Evolutionary conservation across 495 filamentous ascomycete genomes (phyloP).

Genomic region (Beverwykella pulmonaria): DNA sequence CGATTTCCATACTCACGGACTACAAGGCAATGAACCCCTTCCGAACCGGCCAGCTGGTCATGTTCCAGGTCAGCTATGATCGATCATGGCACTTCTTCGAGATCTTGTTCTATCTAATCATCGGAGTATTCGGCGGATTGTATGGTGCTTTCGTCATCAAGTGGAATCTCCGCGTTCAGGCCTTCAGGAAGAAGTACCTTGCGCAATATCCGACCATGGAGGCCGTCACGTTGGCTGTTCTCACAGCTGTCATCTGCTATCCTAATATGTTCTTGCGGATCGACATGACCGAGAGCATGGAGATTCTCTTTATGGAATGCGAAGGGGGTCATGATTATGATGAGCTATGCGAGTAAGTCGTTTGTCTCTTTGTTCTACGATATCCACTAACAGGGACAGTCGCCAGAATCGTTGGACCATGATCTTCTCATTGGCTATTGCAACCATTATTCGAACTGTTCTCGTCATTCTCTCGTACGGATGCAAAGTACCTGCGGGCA

Average conservation of each 20-base stretch:
- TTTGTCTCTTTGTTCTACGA: not conserved
- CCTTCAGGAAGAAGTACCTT: conserved; percentile 94
- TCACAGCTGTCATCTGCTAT: conserved; percentile 89
- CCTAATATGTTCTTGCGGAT: conserved; percentile 95
- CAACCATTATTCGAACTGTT: conserved; percentile 77
- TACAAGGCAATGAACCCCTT: conserved; percentile 89
- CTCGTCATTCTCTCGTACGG: conserved; percentile 97
- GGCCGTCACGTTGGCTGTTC: conserved; percentile 76
- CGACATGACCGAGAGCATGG: conserved; percentile 99
- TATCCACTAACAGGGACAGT: conserved; percentile 39
- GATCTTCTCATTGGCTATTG: conserved; percentile 75
- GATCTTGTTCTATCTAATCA: conserved; percentile 84
- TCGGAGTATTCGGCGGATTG: conserved; percentile 91
- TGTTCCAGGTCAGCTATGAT: conserved; percentile 98
- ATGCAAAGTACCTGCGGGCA: conserved; percentile 96
- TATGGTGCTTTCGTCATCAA: conserved; percentile 98
- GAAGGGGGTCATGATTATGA: conserved; percentile 91
- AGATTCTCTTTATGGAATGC: conserved; percentile 93
- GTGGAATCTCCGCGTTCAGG: conserved; percentile 90
- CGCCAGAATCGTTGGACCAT: conserved; percentile 71
- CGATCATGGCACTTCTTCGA: conserved; percentile 98
- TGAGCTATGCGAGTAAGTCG: conserved; percentile 78
- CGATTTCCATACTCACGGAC: not conserved
- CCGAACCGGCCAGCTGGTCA: conserved; percentile 95
- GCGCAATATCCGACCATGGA: conserved; percentile 84